Base-by-base conservation (phyloP, 768 basidiomycete genomes). In the Crucibulum laeve region DNA sequence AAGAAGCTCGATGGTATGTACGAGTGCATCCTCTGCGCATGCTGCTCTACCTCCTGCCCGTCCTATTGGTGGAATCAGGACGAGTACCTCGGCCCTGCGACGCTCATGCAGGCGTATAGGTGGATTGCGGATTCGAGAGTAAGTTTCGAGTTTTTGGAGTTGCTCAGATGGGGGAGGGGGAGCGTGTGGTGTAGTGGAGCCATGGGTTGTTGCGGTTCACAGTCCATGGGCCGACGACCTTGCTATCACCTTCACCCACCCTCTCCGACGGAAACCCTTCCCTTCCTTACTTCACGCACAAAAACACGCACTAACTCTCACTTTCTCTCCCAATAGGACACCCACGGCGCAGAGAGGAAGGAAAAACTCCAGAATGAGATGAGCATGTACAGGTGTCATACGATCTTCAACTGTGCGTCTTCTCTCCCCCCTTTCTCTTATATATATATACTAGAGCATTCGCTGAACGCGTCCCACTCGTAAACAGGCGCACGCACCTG, bases 11-110 rank as follows among this genome's bases (percentile, higher is more conserved):
- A 89, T 53, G 93, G 94, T 38, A 80, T 98, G 71, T 99, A 98
- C 71, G 96, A 97, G 65, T 94, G 94, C 64, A 97, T 95, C 51
- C 81, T 94, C 44, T 94, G 91, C 57, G 91, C 95, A 2, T 97
- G 96, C 69, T 99, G 95, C 72, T 93, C 93, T 33, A 98, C 95
- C 0, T 89, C 88, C 34, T 99, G 95, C 77, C 95, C 95, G 3
- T 88, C 85, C 23, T 96, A 98, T 68, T 97, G 95, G 95, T 98
- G 95, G 95, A 98, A 97, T 70, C 91, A 93, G 67, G 93, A 97
- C 60, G 88, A 92, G 64, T 99, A 99, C 66, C 86, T 99, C 30
- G 94, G 95, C 25, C 95, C 95, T 4, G 95, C 95, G 1, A 93
- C 93, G 0, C 70, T 97, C 55, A 92, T 97, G 91, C 89, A 92